Evolutionary conservation across 495 filamentous ascomycete genomes (phyloP).

Genomic region (Cryomyces antarcticus): DNA sequence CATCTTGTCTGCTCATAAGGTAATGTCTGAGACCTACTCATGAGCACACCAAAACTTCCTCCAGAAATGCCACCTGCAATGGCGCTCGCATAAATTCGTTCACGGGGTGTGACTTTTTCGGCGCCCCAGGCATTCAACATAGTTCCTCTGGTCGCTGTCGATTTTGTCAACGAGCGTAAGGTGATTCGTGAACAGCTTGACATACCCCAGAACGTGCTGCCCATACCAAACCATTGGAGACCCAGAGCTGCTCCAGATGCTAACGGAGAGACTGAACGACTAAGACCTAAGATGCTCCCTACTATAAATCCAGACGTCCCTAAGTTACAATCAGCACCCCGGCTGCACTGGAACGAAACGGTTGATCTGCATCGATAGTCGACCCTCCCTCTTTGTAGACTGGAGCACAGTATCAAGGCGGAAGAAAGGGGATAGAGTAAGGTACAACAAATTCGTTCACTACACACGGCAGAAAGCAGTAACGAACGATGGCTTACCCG

Average conservation of each 20-base stretch:
- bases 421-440: neutral
- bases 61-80: slow-evolving; percentile 51
- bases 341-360: slow-evolving; percentile 1
- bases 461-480: neutral
- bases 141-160: slow-evolving; percentile 18
- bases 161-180: neutral
- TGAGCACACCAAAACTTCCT: slow-evolving; percentile 35
- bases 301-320: slow-evolving; percentile 49
- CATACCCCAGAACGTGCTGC: slow-evolving; percentile 56
- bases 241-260: slow-evolving; percentile 54
- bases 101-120: slow-evolving; percentile 19
- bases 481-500: slow-evolving; percentile 1
- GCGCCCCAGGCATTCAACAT: slow-evolving; percentile 18
- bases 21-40: slow-evolving; percentile 31
- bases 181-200: slow-evolving; percentile 6
- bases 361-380: neutral
- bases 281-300: slow-evolving; percentile 46
- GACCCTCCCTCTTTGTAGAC: no score
- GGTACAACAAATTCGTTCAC: neutral
- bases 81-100: slow-evolving; percentile 41
- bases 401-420: neutral
- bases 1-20: neutral
- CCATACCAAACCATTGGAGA: slow-evolving; percentile 61
- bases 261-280: slow-evolving; percentile 40
- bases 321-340: slow-evolving; percentile 16